Evolutionary conservation across 2,329 filamentous ascomycete genomes (phyloP).

Genomic region (Alternaria ventricosa): DNA sequence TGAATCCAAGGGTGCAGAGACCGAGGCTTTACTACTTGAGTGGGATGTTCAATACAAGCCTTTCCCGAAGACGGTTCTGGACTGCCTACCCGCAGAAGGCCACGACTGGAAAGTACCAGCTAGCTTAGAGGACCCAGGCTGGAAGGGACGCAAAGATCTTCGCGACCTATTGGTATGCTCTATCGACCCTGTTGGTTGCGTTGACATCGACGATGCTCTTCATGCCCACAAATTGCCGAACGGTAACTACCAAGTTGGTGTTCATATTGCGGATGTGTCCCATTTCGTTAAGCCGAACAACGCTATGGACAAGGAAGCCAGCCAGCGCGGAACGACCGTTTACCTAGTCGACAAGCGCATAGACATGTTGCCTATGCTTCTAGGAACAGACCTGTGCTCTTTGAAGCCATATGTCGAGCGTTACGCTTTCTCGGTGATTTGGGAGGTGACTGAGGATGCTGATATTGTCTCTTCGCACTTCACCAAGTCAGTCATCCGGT

Average conservation of each 20-base stretch:
- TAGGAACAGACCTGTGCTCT: slow-evolving; percentile 95
- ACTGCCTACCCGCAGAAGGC: slow-evolving; percentile 89
- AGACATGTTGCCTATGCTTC: slow-evolving; percentile 96
- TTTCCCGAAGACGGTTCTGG: slow-evolving; percentile 92
- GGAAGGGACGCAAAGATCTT: slow-evolving; percentile 84
- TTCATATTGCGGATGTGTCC: slow-evolving; percentile 99
- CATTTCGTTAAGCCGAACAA: slow-evolving; percentile 98
- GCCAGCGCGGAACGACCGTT: slow-evolving; percentile 91
- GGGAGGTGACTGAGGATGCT: slow-evolving; percentile 86
- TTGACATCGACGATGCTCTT: slow-evolving; percentile 97
- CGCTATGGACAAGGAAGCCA: slow-evolving; percentile 95
- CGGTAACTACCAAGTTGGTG: slow-evolving; percentile 93
- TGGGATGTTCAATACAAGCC: slow-evolving; percentile 98
- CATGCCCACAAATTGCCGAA: slow-evolving; percentile 86
- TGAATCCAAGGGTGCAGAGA: slow-evolving; percentile 97
- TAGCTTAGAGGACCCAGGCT: slow-evolving; percentile 81
- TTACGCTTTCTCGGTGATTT: slow-evolving; percentile 59
- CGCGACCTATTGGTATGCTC: slow-evolving; percentile 90
- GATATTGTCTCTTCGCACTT: slow-evolving; percentile 86
- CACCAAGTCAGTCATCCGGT: slow-evolving; percentile 97
- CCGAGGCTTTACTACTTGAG: slow-evolving; percentile 89
- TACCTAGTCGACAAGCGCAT: slow-evolving; percentile 99
- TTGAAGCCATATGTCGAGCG: slow-evolving; percentile 96
- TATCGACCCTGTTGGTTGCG: slow-evolving; percentile 94
- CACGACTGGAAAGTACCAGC: slow-evolving; percentile 91